phyloP scores from a whole-genome alignment of 2,329 filamentous ascomycete species.

The Fusarium drepaniforme region DNA sequence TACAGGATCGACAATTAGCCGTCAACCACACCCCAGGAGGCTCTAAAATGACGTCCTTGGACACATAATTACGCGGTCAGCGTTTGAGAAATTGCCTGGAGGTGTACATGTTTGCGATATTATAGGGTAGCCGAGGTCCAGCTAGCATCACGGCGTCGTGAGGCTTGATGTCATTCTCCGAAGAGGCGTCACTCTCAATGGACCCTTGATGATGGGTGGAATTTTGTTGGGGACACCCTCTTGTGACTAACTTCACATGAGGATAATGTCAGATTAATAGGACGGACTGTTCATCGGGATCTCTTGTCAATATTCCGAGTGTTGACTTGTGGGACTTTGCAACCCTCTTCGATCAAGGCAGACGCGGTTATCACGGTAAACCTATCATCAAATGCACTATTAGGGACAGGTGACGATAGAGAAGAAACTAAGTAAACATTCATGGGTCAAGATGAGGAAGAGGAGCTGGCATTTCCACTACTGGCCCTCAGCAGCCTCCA shows the following conservation, averaged over 20 bases:
- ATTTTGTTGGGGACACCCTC: conserved; percentile 12
- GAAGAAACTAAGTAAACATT: not conserved
- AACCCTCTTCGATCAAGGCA: not conserved
- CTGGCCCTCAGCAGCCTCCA: not conserved
- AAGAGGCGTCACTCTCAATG: not conserved
- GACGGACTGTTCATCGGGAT: not conserved
- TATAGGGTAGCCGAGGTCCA: conserved; percentile 19
- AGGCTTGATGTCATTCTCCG: conserved; percentile 31
- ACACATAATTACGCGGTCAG: conserved; percentile 34
- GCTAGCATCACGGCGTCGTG: conserved; percentile 14
- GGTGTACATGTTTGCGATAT: conserved; percentile 16
- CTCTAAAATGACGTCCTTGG: conserved; percentile 40
- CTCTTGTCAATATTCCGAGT: not conserved
- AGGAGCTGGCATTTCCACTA: not conserved
- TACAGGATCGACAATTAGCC: conserved; percentile 20
- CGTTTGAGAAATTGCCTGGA: conserved; percentile 12
- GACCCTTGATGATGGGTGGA: conserved; percentile 20
- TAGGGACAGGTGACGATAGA: not conserved
- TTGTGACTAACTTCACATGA: conserved; percentile 17
- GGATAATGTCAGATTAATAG: not conserved
- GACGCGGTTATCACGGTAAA: not conserved
- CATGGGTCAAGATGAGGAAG: not conserved
- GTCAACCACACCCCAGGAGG: conserved; percentile 28
- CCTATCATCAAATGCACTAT: not conserved
- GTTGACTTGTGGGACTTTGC: not conserved